Evolutionary conservation across 2,329 filamentous ascomycete species (phyloP), one percentile per base, ranked within the genome.

Genomic region (Pseudocercospora macadamiae): DNA sequence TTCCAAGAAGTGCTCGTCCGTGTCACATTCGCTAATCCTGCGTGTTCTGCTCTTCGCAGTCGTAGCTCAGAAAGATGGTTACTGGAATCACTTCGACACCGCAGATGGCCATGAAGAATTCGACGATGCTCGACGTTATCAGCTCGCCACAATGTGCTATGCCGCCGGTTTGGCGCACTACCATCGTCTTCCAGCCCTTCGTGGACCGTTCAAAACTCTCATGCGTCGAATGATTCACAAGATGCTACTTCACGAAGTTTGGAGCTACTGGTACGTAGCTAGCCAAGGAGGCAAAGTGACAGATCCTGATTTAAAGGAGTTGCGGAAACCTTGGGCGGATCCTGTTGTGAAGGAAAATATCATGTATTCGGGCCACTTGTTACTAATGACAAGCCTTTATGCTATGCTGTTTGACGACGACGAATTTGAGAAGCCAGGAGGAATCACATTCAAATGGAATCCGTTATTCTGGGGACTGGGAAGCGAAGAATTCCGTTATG

Each of bases 361-460:
- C 60, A 76, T 79, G 76, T 77, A 76, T 47, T 73, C 69, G 25
- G 76, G 76, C 1, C 74, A 79, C 62, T 58, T 77, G 18, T 66
- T 77, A 9, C 57, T 77, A 34, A 77, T 78, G 75, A 69, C 69
- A 2, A 71, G 68, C 7, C 62, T 78, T 7, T 77, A 76, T 64
- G 71, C 65, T 1, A 79, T 78, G 76, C 66, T 79, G 1, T 78
- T 79, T 55, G 69, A 77, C 51, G 75, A 78, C 51, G 74, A 77
- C 48, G 67, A 69, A 51, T 77, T 74, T 55, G 75, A 78, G 54
- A 61, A 69, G 34, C 62, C 66, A 2, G 70, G 60, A 1, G 67
- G 68, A 1, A 54, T 79, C 23, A 62, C 62, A 1, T 79, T 79
- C 52, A 34, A 69, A n/a, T 78, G 74, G 75, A 64, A 75, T 44